These are phyloP conservation scores for Paecilomyces niveus DNA, from an alignment of 2,329 filamentous ascomycete species.

Conservation along the genomic window DNA sequence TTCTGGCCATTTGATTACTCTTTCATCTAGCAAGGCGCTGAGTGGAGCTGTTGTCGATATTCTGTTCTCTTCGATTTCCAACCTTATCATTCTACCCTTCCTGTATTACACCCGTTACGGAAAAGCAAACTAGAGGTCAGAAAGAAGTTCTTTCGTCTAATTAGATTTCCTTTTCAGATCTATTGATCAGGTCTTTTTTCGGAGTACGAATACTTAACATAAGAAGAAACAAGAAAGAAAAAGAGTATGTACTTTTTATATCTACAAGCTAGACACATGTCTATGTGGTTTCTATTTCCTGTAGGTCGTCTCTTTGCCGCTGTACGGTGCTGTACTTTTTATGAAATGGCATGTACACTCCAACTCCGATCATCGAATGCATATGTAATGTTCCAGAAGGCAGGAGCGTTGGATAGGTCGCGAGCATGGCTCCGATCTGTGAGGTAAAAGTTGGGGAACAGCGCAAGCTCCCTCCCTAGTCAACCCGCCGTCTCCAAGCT, in stretches of 20 bases:
- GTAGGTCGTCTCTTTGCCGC: background rate
- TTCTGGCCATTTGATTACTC: slow-evolving; percentile 5
- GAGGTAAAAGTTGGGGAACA: no score
- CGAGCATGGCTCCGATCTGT: no score
- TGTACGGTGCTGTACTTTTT: background rate
- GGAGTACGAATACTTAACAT: background rate
- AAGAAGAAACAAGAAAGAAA: background rate
- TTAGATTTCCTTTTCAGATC: background rate
- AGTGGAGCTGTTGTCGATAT: slow-evolving; percentile 10
- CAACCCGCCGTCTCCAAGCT: slow-evolving; percentile 21
- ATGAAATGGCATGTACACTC: background rate
- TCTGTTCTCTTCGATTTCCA: background rate
- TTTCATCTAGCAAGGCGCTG: slow-evolving; percentile 22
- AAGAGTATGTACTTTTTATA: background rate
- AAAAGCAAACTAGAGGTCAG: background rate
- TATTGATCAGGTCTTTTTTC: background rate
- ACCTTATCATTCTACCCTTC: background rate
- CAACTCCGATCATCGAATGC: background rate
- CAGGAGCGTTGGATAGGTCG: no score
- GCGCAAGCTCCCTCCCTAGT: background rate
- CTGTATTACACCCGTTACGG: background rate
- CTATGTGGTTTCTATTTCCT: background rate
- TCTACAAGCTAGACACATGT: background rate
- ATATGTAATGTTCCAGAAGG: background rate
- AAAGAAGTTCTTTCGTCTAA: background rate